Evolutionary conservation across 169 alveolate genomes (phyloP).

Genomic region (Plasmodium berghei): DNA sequence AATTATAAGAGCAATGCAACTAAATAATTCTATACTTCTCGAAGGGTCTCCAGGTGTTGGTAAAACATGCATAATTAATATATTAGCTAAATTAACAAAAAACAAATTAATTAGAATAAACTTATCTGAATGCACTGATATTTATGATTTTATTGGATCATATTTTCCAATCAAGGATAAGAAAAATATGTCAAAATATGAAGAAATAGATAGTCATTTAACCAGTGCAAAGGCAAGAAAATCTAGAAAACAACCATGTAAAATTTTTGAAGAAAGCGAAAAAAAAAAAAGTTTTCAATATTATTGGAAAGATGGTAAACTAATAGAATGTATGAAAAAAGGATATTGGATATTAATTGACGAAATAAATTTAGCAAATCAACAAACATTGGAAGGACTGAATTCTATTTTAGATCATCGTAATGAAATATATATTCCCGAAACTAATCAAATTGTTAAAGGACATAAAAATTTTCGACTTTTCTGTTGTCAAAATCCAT

Average conservation of each 20-base stretch:
- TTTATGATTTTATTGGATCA: slow-evolving; percentile 94
- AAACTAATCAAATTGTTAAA: slow-evolving; percentile 92
- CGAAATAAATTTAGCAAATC: slow-evolving; percentile 98
- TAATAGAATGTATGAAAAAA: slow-evolving; percentile 95
- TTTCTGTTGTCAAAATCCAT: slow-evolving; percentile 99
- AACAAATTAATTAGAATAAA: slow-evolving; percentile 93
- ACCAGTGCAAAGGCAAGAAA: background rate
- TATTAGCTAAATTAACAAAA: slow-evolving; percentile 91
- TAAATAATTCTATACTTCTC: slow-evolving; percentile 93
- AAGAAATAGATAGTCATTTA: background rate
- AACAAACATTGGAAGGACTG: slow-evolving; percentile 98
- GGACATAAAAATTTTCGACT: slow-evolving; percentile 97
- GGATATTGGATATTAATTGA: slow-evolving; percentile 99
- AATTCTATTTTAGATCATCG: slow-evolving; percentile 99
- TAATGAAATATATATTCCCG: slow-evolving; percentile 97
- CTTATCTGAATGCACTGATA: slow-evolving; percentile 97
- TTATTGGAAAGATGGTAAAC: slow-evolving; percentile 98
- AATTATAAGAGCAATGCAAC: slow-evolving; percentile 92
- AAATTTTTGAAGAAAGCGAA: background rate
- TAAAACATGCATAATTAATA: slow-evolving; percentile 95
- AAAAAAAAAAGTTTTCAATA: slow-evolving; percentile 47
- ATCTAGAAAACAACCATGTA: background rate
- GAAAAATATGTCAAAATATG: background rate
- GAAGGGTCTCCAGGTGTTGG: slow-evolving; percentile 99
- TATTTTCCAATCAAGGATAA: slow-evolving; percentile 88